phyloP scores from a whole-genome alignment of 306 rosid genomes.

The Abrus pulchellus region DNA sequence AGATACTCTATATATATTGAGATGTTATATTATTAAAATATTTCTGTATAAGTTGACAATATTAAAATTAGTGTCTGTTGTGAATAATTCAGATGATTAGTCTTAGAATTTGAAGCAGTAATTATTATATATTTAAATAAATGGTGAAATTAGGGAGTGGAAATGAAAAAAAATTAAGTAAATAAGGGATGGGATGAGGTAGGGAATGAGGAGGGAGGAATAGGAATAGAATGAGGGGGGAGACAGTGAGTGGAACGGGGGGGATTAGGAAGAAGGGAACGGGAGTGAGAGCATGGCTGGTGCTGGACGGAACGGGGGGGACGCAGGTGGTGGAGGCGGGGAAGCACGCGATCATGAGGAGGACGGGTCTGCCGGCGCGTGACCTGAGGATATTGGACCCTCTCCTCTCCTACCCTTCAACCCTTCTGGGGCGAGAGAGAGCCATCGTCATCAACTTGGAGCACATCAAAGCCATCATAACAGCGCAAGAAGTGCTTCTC shows the following conservation, averaged over 20 bases:
- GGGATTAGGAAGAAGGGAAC: slow-evolving; percentile 76
- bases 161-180: too few relatives aligned
- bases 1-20: too few relatives aligned
- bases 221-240: slow-evolving; percentile 10
- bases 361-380: slow-evolving; percentile 92
- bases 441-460: slow-evolving; percentile 94
- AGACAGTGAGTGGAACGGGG: neutral
- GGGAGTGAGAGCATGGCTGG: slow-evolving; percentile 84
- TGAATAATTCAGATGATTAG: too few relatives aligned
- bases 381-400: slow-evolving; percentile 94
- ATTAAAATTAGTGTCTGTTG: too few relatives aligned
- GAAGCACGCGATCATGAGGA: slow-evolving; percentile 90
- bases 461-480: slow-evolving; percentile 93
- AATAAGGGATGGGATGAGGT: too few relatives aligned
- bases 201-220: neutral
- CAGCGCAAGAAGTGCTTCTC: slow-evolving; percentile 87
- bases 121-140: too few relatives aligned
- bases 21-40: too few relatives aligned
- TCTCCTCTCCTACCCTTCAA: slow-evolving; percentile 60
- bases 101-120: too few relatives aligned
- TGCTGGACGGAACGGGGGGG: slow-evolving; percentile 67
- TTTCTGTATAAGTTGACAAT: too few relatives aligned
- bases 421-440: slow-evolving; percentile 75
- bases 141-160: too few relatives aligned
- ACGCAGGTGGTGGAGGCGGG: slow-evolving; percentile 86